Evolutionary conservation across 805 yeast species (phyloP), one percentile per base, ranked within the genome.

Genomic region (Zygosaccharomyces pseudorouxii): DNA sequence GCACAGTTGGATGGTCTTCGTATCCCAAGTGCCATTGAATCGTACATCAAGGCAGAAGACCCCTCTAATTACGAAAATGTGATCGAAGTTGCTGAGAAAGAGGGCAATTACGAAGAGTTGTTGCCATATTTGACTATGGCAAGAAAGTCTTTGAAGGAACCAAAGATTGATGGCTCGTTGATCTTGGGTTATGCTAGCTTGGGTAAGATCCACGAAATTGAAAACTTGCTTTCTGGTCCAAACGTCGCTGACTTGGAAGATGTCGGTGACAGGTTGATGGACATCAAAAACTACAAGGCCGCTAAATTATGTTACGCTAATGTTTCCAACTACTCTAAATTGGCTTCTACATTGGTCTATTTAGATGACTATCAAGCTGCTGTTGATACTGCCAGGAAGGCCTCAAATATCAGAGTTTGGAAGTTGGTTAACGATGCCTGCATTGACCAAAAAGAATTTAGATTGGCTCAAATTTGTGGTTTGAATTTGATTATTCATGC

Each of bases 401-500:
- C 99, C 2, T 86, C 96, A 30, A 89, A 89, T 69, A 80, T 85
- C 52, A 79, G 78, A 63, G 99, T 93, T 36, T 93, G 99, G 99
- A 93, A 89, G 71, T 95, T 90, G 71, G 99, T 93, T 45, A 89
- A 89, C 71, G 87, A 84, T 67, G 99, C 97, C 19, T 93, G 99
- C 80, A 83, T 93, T 68, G 96, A 84, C 58, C 86, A 88, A 73
- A 83, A 83, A 65, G 99, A 93, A 71, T 93, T 93, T 78, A 82
- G 96, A 69, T 77, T 93, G 53, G 99, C 98, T 10, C 99, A 93
- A 75, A 90, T 93, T 68, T 92, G 98, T 80, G 99, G 99, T 69
- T 80, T 93, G 78, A 92, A 92, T 69, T 78, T 93, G 73, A 89
- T 93, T 67, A 86, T 93, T 48, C 98, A 93, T 66, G 99, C 99